Evolutionary conservation across 2,329 filamentous ascomycete genomes (phyloP), one percentile per base, ranked within the genome.

Genomic region (Fusarium keratoplasticum): DNA sequence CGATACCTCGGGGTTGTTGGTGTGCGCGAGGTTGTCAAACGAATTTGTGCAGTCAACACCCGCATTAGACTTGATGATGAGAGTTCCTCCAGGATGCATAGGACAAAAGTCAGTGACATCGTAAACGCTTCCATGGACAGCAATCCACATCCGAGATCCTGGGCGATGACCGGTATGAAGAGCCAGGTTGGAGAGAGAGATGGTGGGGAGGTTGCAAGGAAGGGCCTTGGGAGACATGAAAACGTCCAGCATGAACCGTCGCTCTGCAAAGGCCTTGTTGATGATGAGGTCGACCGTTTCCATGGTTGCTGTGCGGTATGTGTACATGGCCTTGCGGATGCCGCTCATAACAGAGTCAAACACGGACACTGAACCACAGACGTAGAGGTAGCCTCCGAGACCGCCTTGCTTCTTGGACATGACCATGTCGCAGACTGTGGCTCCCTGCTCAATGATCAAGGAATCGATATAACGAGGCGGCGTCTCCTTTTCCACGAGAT

Each of bases 381-480:
- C 78, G 47, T 80, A 82, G 0, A 82, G 18, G n/a, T 81, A 74
- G 0, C 80, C 80, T 7, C 80, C 72, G 83, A 89, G 16, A 84
- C 87, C 87, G 5, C 87, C 87, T 54, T 88, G 86, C 52, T 86
- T 88, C 80, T 89, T 89, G 0, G 85, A 87, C 87, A 89, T 89
- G 62, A 89, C 86, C 18, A 89, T 81, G 61, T 89, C 88, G 33
- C 87, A 88, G 9, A 89, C 83, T 0, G 82, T 84, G 0, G 83
- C 83, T 0, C 86, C 86, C 72, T 89, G 86, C 68, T 89, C 87
- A 0, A 86, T 81, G 27, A 89, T 88, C 5, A 88, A 74, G 1
- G 82, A 79, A 70, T 89, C 87, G 25, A 89, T 88, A 67, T 89
- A 89, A 4, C 88, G 83, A 13, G 88, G 85, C 2, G 85, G 80